Conservation (phyloP, 2,329 filamentous ascomycete genomes). For the Botryotinia globosa region DNA sequence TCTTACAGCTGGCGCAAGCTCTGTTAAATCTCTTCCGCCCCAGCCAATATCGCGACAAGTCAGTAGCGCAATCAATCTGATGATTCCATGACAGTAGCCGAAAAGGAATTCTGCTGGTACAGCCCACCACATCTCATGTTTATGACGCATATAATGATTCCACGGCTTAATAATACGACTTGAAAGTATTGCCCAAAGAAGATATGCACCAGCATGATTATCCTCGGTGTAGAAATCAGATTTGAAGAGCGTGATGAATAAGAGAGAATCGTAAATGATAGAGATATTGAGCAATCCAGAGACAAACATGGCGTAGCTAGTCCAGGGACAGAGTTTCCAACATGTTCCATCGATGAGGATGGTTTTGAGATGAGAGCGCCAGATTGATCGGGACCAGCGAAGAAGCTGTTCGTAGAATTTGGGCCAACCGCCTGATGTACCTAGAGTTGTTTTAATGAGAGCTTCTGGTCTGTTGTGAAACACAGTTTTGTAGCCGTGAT, state of each 20-base stretch:
- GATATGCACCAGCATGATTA: neutral
- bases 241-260: constrained; percentile 38
- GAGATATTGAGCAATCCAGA: constrained; percentile 55
- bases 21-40: neutral
- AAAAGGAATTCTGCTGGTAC: neutral
- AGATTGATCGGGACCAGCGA: constrained; percentile 58
- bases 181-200: neutral
- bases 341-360: constrained; percentile 43
- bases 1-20: neutral
- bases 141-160: neutral
- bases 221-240: neutral
- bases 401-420: constrained; percentile 53
- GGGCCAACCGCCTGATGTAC: constrained; percentile 39
- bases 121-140: neutral
- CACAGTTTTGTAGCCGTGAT: constrained; percentile 50
- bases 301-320: constrained; percentile 55
- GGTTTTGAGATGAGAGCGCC: constrained; percentile 52
- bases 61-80: neutral
- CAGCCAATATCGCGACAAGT: neutral
- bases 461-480: constrained; percentile 52
- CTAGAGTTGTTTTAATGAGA: constrained; percentile 52
- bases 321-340: constrained; percentile 49
- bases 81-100: neutral
- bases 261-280: constrained; percentile 48
- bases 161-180: neutral